A percentile compares a stretch with the other conserved stretches of the same genome.
Conservation (phyloP, 495 filamentous ascomycete species). For the Penicillium nucicola region DNA sequence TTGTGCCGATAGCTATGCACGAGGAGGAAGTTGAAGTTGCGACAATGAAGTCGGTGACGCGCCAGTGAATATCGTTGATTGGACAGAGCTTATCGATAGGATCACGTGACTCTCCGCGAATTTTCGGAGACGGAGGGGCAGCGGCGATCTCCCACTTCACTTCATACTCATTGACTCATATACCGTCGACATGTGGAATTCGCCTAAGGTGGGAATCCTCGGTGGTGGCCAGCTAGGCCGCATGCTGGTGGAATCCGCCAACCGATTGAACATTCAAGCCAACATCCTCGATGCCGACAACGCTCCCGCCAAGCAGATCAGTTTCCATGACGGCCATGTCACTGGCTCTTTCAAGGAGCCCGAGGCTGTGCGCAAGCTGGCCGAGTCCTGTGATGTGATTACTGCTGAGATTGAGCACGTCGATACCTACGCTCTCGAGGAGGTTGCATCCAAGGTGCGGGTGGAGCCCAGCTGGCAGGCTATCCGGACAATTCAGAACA, state of each 20-base stretch:
- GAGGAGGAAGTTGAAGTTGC: conserved; percentile 15
- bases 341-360: conserved; percentile 82
- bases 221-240: conserved; percentile 85
- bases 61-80: conserved; percentile 12
- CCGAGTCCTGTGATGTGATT: conserved; percentile 73
- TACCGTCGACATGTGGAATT: conserved; percentile 40
- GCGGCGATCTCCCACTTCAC: conserved; percentile 12
- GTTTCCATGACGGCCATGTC: conserved; percentile 68
- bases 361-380: conserved; percentile 71
- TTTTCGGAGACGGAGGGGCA: conserved; percentile 35
- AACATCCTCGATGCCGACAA: conserved; percentile 76
- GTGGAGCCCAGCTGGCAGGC: conserved; percentile 91
- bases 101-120: conserved; percentile 28
- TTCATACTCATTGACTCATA: conserved; percentile 10
- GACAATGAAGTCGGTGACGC: not conserved
- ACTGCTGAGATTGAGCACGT: conserved; percentile 99
- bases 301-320: conserved; percentile 89
- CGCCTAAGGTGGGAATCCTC: conserved; percentile 60
- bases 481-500: conserved; percentile 91
- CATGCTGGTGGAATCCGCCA: conserved; percentile 93
- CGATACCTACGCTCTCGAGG: conserved; percentile 85
- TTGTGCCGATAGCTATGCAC: conserved; percentile 18
- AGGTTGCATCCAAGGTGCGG: conserved; percentile 60
- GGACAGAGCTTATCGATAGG: conserved; percentile 28
- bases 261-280: conserved; percentile 76